phyloP scores from a whole-genome alignment of 345 rosid species.

The Eucalyptus rudis region DNA sequence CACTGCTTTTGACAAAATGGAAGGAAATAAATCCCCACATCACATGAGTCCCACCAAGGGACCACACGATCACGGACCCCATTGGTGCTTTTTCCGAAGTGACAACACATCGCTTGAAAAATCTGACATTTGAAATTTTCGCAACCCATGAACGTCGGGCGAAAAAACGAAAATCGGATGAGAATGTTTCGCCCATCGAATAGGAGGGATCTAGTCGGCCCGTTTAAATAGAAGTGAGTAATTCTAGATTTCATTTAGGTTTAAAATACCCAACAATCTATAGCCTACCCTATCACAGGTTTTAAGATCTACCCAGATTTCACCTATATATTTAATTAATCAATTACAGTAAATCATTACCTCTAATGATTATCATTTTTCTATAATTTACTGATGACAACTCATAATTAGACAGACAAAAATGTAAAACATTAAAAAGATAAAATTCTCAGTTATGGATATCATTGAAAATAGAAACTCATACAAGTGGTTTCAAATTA shows the following conservation, averaged over 20 bases:
- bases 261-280: too few relatives aligned
- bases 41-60: neutral
- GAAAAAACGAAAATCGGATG: neutral
- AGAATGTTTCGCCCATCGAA: neutral
- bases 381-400: fast-evolving
- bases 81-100: neutral
- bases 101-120: neutral
- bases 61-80: neutral
- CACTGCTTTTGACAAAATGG: neutral
- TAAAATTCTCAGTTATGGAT: fast-evolving
- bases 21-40: neutral
- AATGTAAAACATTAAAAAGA: too few relatives aligned
- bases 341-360: fast-evolving
- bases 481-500: too few relatives aligned
- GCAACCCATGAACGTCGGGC: fast-evolving
- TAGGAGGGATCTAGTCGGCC: fast-evolving
- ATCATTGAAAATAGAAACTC: fast-evolving
- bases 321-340: fast-evolving
- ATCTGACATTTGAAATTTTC: neutral
- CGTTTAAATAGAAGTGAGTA: too few relatives aligned
- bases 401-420: too few relatives aligned
- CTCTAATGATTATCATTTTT: too few relatives aligned
- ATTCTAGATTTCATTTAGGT: fast-evolving
- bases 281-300: fast-evolving
- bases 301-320: fast-evolving